Conservation (phyloP, 2,329 filamentous ascomycete species). For the Stenocarpella maydis region DNA sequence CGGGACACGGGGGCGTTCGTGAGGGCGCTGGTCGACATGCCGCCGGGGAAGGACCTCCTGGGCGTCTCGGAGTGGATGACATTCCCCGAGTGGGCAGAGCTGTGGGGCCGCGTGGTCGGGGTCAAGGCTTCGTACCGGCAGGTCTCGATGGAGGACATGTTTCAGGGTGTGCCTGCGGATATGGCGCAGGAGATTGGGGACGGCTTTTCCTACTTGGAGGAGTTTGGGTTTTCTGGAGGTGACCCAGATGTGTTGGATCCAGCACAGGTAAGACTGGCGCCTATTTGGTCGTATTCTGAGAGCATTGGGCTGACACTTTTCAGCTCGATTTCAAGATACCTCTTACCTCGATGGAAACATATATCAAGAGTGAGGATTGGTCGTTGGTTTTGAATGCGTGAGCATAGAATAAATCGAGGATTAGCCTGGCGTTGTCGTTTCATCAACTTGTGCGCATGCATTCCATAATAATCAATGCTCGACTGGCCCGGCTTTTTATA, state of each 20-base stretch:
- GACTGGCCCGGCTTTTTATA: too few relatives aligned
- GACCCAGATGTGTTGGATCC: background rate
- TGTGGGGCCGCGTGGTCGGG: slow-evolving; percentile 7
- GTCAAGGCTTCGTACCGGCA: background rate
- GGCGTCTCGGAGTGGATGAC: slow-evolving; percentile 11
- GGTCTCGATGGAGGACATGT: slow-evolving; percentile 9
- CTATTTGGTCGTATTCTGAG: background rate
- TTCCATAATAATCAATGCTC: too few relatives aligned
- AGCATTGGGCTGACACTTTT: background rate
- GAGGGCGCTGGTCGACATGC: slow-evolving; percentile 9
- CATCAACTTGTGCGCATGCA: too few relatives aligned
- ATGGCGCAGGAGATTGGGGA: slow-evolving; percentile 1
- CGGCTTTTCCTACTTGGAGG: background rate
- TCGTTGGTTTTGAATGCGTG: background rate
- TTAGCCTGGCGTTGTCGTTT: background rate
- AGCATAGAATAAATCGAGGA: background rate
- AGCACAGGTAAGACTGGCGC: background rate
- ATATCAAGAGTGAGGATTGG: slow-evolving; percentile 10
- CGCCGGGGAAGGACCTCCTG: slow-evolving; percentile 11
- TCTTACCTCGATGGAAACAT: slow-evolving; percentile 2
- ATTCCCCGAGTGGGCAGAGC: background rate
- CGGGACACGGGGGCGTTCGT: slow-evolving; percentile 11
- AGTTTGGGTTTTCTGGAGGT: slow-evolving; percentile 1
- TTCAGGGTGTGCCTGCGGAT: background rate
- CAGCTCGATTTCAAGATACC: background rate